Evolutionary conservation across 441 rosid species (phyloP).

Genomic region (Adansonia grandidieri): DNA sequence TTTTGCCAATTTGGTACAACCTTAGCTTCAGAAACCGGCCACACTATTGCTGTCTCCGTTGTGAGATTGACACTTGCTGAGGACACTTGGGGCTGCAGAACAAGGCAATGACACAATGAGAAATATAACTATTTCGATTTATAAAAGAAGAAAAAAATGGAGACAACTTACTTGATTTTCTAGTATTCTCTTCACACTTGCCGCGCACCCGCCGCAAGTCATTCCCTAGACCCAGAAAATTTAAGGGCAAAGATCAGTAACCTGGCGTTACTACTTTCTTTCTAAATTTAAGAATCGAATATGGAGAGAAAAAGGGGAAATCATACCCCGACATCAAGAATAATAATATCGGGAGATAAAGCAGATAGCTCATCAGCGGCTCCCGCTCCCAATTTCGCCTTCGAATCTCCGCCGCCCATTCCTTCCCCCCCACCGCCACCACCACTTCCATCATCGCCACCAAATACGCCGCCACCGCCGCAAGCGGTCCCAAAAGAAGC

Average conservation of each 20-base stretch:
- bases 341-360: constrained; percentile 60
- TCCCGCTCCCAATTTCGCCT: constrained; percentile 52
- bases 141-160: background rate
- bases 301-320: constrained; percentile 20
- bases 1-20: constrained; percentile 72
- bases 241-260: constrained; percentile 2
- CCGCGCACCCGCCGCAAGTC: constrained; percentile 93
- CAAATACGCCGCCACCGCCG: constrained; percentile 37
- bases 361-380: constrained; percentile 48
- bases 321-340: constrained; percentile 79
- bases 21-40: constrained; percentile 88
- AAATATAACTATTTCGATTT: background rate
- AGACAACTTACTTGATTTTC: constrained; percentile 75
- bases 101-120: constrained; percentile 17
- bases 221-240: constrained; percentile 60
- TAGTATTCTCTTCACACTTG: constrained; percentile 86
- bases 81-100: constrained; percentile 81
- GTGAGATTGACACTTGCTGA: constrained; percentile 89
- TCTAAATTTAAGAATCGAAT: constrained; percentile 1
- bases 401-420: constrained; percentile 58
- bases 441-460: constrained; percentile 42
- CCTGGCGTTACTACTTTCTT: background rate
- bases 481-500: constrained; percentile 55
- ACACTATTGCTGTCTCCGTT: constrained; percentile 88
- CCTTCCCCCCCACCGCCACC: constrained; percentile 56